Conservation (phyloP, 306 rosid species). For the Acacia acuminata region DNA sequence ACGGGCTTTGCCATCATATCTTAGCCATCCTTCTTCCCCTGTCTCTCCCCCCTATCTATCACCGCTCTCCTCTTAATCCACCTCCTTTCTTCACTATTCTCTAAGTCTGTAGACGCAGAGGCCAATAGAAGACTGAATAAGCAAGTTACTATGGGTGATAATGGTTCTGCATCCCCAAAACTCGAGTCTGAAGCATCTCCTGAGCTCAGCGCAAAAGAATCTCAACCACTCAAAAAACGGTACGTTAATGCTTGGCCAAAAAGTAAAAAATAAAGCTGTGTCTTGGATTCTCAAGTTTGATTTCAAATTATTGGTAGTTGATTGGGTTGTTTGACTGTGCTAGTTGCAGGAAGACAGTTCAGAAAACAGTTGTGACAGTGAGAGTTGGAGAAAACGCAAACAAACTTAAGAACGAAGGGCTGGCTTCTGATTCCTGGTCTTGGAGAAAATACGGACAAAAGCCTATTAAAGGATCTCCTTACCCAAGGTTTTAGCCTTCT, state of each 20-base stretch:
- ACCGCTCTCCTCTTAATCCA: constrained; percentile 36
- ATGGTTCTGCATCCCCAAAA: constrained; percentile 41
- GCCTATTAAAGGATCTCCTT: constrained; percentile 94
- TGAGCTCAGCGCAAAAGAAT: constrained; percentile 42
- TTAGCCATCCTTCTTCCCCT: constrained; percentile 4
- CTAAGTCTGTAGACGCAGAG: constrained; percentile 17
- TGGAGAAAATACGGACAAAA: constrained; percentile 99
- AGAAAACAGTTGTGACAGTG: constrained; percentile 57
- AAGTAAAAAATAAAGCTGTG: not conserved
- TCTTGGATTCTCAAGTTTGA: not conserved
- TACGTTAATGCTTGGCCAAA: constrained; percentile 19
- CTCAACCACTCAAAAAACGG: constrained; percentile 63
- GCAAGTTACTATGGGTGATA: constrained; percentile 34
- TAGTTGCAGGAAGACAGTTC: constrained; percentile 53
- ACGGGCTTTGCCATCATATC: constrained; percentile 43
- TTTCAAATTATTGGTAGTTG: not conserved
- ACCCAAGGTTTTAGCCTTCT: constrained; percentile 74
- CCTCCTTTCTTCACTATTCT: not conserved
- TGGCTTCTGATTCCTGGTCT: constrained; percentile 89
- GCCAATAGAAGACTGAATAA: not conserved
- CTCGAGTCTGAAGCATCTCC: constrained; percentile 44
- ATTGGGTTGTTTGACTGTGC: constrained; percentile 1
- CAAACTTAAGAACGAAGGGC: constrained; percentile 85
- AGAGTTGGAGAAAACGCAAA: constrained; percentile 69
- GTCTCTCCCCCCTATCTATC: constrained; percentile 52